These are phyloP conservation scores for Daldinia childiae DNA, from an alignment of 495 filamentous ascomycete species.

Conservation along the genomic window DNA sequence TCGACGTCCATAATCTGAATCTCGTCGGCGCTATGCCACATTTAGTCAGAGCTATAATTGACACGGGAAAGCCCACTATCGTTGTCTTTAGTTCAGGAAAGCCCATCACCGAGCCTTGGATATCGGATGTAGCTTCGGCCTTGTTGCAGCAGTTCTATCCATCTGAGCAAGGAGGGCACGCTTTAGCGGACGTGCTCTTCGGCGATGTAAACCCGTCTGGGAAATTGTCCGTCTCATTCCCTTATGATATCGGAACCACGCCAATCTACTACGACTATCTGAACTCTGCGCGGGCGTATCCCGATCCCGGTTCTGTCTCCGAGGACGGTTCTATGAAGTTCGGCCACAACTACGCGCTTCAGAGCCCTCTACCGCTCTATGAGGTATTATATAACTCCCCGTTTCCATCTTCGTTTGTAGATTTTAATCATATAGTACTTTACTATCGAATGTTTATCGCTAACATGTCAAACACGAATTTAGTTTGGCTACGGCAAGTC, in stretches of 20 bases:
- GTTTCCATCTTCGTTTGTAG: not conserved
- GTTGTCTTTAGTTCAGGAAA: slow-evolving; percentile 76
- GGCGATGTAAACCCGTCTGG: slow-evolving; percentile 86
- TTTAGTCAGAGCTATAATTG: slow-evolving; percentile 69
- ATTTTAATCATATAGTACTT: not conserved
- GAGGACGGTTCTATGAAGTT: slow-evolving; percentile 69
- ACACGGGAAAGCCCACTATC: slow-evolving; percentile 72
- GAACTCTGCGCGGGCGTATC: slow-evolving; percentile 67
- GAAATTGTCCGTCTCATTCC: slow-evolving; percentile 66
- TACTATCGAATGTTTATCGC: not conserved
- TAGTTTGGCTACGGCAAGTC: slow-evolving; percentile 73
- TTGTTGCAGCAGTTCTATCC: slow-evolving; percentile 78
- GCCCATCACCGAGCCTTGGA: slow-evolving; percentile 74
- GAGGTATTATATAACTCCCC: slow-evolving; percentile 40
- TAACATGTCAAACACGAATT: not conserved
- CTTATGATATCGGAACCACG: slow-evolving; percentile 68
- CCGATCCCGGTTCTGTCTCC: slow-evolving; percentile 58
- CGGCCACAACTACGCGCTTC: slow-evolving; percentile 72
- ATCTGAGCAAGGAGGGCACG: slow-evolving; percentile 78
- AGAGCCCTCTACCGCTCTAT: slow-evolving; percentile 65
- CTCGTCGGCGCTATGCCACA: slow-evolving; percentile 76
- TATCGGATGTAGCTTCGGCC: slow-evolving; percentile 65
- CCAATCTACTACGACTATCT: slow-evolving; percentile 77
- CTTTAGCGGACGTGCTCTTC: slow-evolving; percentile 80
- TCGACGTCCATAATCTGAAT: slow-evolving; percentile 68